Base-by-base conservation (phyloP, 768 basidiomycete species). In the Antrodiella citrinella region DNA sequence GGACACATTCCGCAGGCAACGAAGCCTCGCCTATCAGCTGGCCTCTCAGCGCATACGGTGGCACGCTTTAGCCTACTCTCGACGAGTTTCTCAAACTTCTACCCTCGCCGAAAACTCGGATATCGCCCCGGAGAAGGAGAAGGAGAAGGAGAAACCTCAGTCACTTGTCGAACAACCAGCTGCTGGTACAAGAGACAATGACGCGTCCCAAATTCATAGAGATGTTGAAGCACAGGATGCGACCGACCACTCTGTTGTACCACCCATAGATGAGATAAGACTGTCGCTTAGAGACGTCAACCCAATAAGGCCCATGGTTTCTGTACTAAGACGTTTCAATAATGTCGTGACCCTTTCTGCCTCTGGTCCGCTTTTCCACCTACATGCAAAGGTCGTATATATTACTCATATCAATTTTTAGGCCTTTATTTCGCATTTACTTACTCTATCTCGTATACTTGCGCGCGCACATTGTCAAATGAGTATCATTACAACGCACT, bases 1-100 rank as follows among this genome's bases (percentile, higher is more conserved):
- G 51, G 91, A 94, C 59, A 90, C 90, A 0, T 94, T 88, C 68
- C 77, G 91, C 15, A 69, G 75, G 49, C 88, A 92, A 59, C 82
- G 93, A 41, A 93, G 90, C 48, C 66, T 86, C 20, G 78, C 80
- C 2, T 95, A 93, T 63, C 86, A 88, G 61, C 72, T 72, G 30
- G 81, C 82, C 0, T 67, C 88, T 40, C 67, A 72, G 44, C 71
- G 74, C 15, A 7, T n/a, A 9, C 21, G 15, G 9, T 5, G 18
- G n/a, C n/a, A 19, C 5, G n/a, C 15, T n/a, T 18, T 43, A 22
- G 41, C 41, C 5, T 9, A 43, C n/a, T n/a, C 15, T 5, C 7
- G 9, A 43, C 9, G n/a, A 43, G 7, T 9, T 18, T 18, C 21
- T 7, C 21, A n/a, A n/a, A 18, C 18, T 18, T 43, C 41, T 5